Evolutionary conservation across 805 yeast genomes (phyloP), one percentile per base, ranked within the genome.

Genomic region (Nakazawaea ishiwadae): DNA sequence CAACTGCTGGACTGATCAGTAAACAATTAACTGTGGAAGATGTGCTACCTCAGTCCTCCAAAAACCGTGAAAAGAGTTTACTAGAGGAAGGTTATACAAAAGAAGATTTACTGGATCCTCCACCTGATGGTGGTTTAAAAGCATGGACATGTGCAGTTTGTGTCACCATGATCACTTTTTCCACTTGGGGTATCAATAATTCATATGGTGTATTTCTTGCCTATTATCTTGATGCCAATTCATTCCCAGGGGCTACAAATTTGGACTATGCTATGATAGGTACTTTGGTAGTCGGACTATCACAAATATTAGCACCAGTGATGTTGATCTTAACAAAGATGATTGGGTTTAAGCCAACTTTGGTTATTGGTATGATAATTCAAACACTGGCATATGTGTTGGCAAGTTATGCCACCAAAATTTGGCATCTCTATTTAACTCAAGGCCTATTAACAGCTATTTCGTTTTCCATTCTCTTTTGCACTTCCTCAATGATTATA

Each of bases 281-380:
- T 16, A 81, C 84, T 1, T 37, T 77, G 5, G 63, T 70, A 0
- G 62, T 75, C 14, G 70, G 69, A 24, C 58, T 80, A 40, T 84
- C 85, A 16, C 81, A 83, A 54, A 59, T 73, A 47, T 58, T 77
- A 41, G 63, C 86, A 33, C 93, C 95, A 4, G 46, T 80, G 14
- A 70, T 73, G 0, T 62, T 73, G 42, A 49, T 77, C 1, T 45
- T 72, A 5, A 68, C 71, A 50, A 67, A 70, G 45, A 48, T 77
- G 10, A 62, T 75, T 46, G 83, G 87, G 0, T 59, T 74, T 44
- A 70, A 66, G 50, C 39, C 53, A 3, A 66, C 79, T 2, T 67
- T 77, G 63, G 31, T 54, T 1, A 20, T 63, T 3, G 80, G 79
- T 1, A 55, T 63, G 30, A 55, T 56, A 9, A 32, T 63, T 29